Conservation (phyloP, 2,329 filamentous ascomycete species). For the Aspergillus sp. region DNA sequence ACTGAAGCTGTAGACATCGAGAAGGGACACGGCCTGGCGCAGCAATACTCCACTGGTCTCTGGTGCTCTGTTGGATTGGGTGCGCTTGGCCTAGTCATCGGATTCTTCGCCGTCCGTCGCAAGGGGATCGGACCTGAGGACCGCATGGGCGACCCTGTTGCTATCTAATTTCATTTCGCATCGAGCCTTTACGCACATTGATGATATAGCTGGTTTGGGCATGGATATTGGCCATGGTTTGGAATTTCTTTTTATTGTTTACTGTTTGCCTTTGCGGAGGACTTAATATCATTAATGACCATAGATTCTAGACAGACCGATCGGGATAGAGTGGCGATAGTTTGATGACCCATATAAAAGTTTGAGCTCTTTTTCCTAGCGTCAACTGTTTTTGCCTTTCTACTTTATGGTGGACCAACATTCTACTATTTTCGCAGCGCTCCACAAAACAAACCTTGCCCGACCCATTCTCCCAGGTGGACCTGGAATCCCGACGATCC, state of each 20-base stretch:
- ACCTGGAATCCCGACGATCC: neutral
- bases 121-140: slow-evolving; percentile 10
- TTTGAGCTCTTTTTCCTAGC: neutral
- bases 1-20: slow-evolving; percentile 40
- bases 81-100: slow-evolving; percentile 31
- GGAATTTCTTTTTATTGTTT: neutral
- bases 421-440: neutral
- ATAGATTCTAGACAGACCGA: neutral
- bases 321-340: neutral
- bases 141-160: slow-evolving; percentile 4
- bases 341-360: neutral
- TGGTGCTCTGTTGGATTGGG: slow-evolving; percentile 45
- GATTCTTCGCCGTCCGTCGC: slow-evolving; percentile 5
- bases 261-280: neutral
- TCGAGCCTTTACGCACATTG: neutral
- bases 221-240: neutral
- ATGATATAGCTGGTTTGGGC: neutral
- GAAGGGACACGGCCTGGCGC: slow-evolving; percentile 31
- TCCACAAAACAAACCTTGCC: neutral
- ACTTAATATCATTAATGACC: neutral
- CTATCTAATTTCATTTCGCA: slow-evolving; percentile 6
- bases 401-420: no score
- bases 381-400: no score
- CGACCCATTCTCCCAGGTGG: neutral
- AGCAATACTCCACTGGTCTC: slow-evolving; percentile 42